Conservation (phyloP, 805 yeast genomes). For the Lipomyces anomalus region DNA sequence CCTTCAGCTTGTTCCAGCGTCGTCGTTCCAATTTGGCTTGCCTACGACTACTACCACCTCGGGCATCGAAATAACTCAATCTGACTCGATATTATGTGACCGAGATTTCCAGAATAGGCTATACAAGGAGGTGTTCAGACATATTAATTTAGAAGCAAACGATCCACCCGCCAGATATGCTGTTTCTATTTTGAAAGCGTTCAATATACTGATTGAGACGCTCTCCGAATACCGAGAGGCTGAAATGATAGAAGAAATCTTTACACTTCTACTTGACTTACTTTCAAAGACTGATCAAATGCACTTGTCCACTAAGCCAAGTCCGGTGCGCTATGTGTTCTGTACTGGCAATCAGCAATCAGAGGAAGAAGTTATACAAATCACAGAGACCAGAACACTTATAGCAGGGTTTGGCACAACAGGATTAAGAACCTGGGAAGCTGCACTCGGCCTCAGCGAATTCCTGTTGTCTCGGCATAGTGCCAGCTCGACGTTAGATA, state of each 20-base stretch:
- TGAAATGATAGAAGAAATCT: slow-evolving; percentile 12
- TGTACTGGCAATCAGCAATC: too few relatives aligned
- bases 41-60: neutral
- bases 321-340: slow-evolving; percentile 11
- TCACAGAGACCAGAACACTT: slow-evolving; percentile 27
- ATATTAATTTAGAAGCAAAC: neutral
- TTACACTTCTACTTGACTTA: slow-evolving; percentile 1
- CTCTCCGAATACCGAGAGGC: neutral
- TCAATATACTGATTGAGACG: neutral
- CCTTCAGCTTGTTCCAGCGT: slow-evolving; percentile 14
- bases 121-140: neutral
- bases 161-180: neutral
- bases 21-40: slow-evolving; percentile 5
- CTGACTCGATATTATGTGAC: slow-evolving; percentile 2
- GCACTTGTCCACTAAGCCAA: slow-evolving; percentile 2
- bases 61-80: neutral
- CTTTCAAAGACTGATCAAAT: neutral
- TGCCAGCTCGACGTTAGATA: too few relatives aligned
- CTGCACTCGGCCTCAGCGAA: slow-evolving; percentile 61
- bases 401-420: slow-evolving; percentile 59
- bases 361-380: slow-evolving; percentile 7
- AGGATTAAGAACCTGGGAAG: slow-evolving; percentile 92
- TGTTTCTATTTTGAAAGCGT: neutral
- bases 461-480: slow-evolving; percentile 35
- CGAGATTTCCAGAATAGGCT: slow-evolving; percentile 9